Evolutionary conservation across 805 yeast species (phyloP).

Genomic region (Pichia kluyveri): DNA sequence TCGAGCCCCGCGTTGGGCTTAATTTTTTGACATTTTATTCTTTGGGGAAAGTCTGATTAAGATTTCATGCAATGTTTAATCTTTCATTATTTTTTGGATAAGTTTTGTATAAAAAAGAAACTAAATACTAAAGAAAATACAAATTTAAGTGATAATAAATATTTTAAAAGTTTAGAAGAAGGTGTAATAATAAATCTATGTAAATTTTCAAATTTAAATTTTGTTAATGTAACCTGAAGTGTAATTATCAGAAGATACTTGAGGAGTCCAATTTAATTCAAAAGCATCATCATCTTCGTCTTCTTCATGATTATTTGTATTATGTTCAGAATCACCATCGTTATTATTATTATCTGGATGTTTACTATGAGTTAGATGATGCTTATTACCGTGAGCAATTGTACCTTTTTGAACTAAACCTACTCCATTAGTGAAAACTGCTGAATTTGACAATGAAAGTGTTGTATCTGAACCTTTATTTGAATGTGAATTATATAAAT

Average conservation of each 20-base stretch:
- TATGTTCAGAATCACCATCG: no score
- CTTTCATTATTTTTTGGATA: background rate
- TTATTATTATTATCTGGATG: background rate
- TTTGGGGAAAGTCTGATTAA: no score
- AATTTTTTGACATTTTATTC: background rate
- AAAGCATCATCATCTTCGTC: slow-evolving; percentile 3
- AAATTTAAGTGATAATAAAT: background rate
- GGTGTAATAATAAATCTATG: background rate
- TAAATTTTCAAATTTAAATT: background rate
- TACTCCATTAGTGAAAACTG: slow-evolving; percentile 2
- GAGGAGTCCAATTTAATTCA: slow-evolving; percentile 7
- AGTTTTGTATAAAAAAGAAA: background rate
- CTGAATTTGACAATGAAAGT: background rate
- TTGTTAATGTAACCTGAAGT: slow-evolving; percentile 2
- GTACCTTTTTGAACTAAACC: slow-evolving; percentile 6
- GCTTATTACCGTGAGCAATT: background rate
- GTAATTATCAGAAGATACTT: slow-evolving; percentile 5
- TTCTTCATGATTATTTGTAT: background rate
- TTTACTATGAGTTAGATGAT: background rate
- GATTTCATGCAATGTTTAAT: background rate
- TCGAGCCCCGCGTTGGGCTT: slow-evolving; percentile 12
- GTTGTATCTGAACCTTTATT: slow-evolving; percentile 5
- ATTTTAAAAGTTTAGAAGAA: background rate
- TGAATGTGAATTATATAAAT: slow-evolving; percentile 6
- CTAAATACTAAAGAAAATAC: no score